Percentiles rank a stretch among this genome's conserved stretches.
These are phyloP conservation scores for Suhomyces pyralidae DNA, from an alignment of 805 yeast genomes.

Conservation along the genomic window DNA sequence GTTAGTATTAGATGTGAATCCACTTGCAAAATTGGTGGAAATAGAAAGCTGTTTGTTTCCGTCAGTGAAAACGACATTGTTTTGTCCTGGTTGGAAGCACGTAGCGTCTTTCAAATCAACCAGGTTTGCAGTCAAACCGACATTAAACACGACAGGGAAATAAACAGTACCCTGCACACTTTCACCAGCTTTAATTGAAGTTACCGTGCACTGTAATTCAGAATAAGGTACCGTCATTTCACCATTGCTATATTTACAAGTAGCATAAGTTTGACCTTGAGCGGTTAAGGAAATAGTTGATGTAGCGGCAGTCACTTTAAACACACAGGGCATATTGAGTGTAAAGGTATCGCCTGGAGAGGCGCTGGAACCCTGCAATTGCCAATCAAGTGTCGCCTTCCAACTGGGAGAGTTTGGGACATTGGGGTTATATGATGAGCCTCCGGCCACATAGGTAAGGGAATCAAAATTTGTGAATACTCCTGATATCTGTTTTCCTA, in stretches of 20 bases:
- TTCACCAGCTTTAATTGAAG: not conserved
- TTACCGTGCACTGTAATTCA: conserved; percentile 9
- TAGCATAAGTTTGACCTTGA: conserved; percentile 16
- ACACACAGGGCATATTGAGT: conserved; percentile 14
- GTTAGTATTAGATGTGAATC: not conserved
- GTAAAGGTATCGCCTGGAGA: conserved; percentile 17
- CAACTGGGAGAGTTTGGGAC: conserved; percentile 12
- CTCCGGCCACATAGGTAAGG: conserved; percentile 2
- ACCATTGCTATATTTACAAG: conserved; percentile 16
- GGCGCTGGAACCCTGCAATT: conserved; percentile 4
- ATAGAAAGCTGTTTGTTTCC: conserved; percentile 10
- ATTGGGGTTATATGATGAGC: not conserved
- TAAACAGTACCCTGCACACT: conserved; percentile 5
- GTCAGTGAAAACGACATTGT: conserved; percentile 16
- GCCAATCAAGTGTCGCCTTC: conserved; percentile 13
- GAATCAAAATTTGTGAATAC: conserved; percentile 12
- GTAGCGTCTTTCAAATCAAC: conserved; percentile 17
- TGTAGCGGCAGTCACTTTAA: conserved; percentile 11
- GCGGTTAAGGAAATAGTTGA: conserved; percentile 7
- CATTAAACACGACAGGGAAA: conserved; percentile 23
- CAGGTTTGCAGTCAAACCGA: conserved; percentile 5
- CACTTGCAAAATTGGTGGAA: conserved; percentile 3
- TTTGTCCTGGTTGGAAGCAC: conserved; percentile 17
- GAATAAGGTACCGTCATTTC: conserved; percentile 8
- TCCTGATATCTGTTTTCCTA: conserved; percentile 10